Conservation (phyloP, 495 filamentous ascomycete genomes). For the Penicillium chermesinum region DNA sequence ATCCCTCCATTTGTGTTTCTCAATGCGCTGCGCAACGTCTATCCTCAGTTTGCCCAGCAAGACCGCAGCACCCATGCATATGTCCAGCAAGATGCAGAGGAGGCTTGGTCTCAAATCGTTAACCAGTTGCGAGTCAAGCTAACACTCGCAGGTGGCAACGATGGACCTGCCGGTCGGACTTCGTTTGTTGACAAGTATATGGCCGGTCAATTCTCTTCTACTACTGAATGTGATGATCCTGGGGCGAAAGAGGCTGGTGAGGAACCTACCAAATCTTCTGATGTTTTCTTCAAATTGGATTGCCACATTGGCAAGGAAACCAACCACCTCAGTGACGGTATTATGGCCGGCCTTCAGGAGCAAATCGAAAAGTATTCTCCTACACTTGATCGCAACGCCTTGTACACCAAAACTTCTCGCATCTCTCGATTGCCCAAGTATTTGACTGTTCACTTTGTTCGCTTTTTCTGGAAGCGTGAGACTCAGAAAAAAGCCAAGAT, state of each 20-base stretch:
- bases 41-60: slow-evolving; percentile 91
- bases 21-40: slow-evolving; percentile 69
- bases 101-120: slow-evolving; percentile 96
- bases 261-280: slow-evolving; percentile 57
- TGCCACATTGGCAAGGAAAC: slow-evolving; percentile 85
- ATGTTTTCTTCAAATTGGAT: slow-evolving; percentile 86
- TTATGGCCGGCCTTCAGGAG: slow-evolving; percentile 74
- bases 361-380: slow-evolving; percentile 86
- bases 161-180: slow-evolving; percentile 38
- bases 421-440: slow-evolving; percentile 91
- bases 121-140: slow-evolving; percentile 78
- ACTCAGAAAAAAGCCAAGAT: slow-evolving; percentile 98
- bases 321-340: slow-evolving; percentile 85
- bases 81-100: slow-evolving; percentile 96
- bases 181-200: slow-evolving; percentile 91
- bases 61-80: slow-evolving; percentile 75
- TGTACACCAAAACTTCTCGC: slow-evolving; percentile 84
- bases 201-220: slow-evolving; percentile 69
- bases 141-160: slow-evolving; percentile 54
- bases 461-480: slow-evolving; percentile 95
- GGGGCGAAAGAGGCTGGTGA: slow-evolving; percentile 72
- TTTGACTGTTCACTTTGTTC: slow-evolving; percentile 92
- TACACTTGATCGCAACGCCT: slow-evolving; percentile 66
- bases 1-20: slow-evolving; percentile 84
- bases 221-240: slow-evolving; percentile 77